Base-by-base conservation (phyloP, 192 early-diverging fungal genomes). In the Backusella australiensis region DNA sequence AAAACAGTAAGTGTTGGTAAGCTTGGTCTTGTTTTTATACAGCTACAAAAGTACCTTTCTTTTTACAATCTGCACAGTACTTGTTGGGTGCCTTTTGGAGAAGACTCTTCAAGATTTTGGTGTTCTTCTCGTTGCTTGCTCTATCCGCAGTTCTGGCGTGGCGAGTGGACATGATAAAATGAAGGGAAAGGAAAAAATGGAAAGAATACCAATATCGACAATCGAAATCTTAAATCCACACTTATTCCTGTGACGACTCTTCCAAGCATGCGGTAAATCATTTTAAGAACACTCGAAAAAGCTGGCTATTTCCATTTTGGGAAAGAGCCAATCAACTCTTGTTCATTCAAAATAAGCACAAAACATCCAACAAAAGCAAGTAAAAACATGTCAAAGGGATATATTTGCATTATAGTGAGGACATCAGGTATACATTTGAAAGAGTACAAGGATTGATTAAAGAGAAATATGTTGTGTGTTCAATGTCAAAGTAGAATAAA, bases 41-140 rank as follows among this genome's bases (percentile, higher is more conserved):
- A 29, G 21, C 34, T 14, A 69, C 11, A 14, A 38, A 9, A 42
- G 19, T 59, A 93, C 93, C 93, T 85, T 93, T 92, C 77, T 90
- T 90, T 41, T 89, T 83, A 84, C 94, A 95, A 77, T 95, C 94
- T n/a, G 89, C 91, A 81, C 94, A 95, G 53, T 85, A 85, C 39
- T 86, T 86, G 82, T 96, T 96, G 34, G 90, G 89, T 5, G 89
- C 82, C 69, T 86, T 81, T 59, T 86, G 83, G 85, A 96, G 86
- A 26, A 94, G 84, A n/a, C 85, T 78, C 79, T 93, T 92, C 21
- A 96, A 84, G 23, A 93, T 86, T 70, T 86, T 86, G 12, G 91
- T 75, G 75, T 95, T 87, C 56, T 91, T 89, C 63, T 95, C 92
- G 72, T 90, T 93, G 52, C 81, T 80, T n/a, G 84, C 82, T 86